These are phyloP conservation scores for Boletus sensibilis DNA, from an alignment of 768 basidiomycete genomes.

Conservation along the genomic window DNA sequence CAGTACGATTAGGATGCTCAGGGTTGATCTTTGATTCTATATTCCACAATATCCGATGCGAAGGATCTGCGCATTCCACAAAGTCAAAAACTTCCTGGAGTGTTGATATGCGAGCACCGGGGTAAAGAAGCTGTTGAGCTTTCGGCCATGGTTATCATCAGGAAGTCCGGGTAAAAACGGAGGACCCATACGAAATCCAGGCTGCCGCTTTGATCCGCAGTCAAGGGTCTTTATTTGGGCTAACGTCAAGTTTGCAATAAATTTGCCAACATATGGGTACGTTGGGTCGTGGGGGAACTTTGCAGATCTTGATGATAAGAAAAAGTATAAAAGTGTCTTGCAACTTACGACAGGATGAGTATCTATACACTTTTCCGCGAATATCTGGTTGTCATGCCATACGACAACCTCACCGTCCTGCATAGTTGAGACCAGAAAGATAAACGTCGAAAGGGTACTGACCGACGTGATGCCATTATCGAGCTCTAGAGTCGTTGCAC, in stretches of 20 bases:
- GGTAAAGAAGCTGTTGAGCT: conserved; percentile 67
- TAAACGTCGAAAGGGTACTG: conserved; percentile 5
- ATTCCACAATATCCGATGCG: conserved; percentile 64
- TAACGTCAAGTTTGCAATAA: conserved; percentile 72
- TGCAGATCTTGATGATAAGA: conserved; percentile 5
- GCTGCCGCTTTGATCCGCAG: conserved; percentile 68
- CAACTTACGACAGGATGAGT: conserved; percentile 58
- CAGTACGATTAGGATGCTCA: conserved; percentile 49
- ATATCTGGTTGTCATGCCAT: conserved; percentile 76
- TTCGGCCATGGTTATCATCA: conserved; percentile 2
- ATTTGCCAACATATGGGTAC: conserved; percentile 77
- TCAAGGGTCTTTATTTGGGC: conserved; percentile 79
- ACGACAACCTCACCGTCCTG: conserved; percentile 77
- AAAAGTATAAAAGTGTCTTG: background rate
- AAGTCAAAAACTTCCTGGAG: conserved; percentile 74
- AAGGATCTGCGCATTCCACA: conserved; percentile 67
- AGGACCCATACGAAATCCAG: conserved; percentile 52
- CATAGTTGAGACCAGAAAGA: conserved; percentile 5
- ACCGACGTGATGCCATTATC: conserved; percentile 79
- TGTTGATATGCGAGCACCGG: conserved; percentile 70
- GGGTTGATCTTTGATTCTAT: conserved; percentile 78
- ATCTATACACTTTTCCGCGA: conserved; percentile 63
- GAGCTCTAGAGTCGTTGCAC: conserved; percentile 73
- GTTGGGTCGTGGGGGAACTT: conserved; percentile 57
- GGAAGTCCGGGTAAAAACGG: background rate